Evolutionary conservation across 305 asterid genomes (phyloP).

Genomic region (Ajuga reptans): DNA sequence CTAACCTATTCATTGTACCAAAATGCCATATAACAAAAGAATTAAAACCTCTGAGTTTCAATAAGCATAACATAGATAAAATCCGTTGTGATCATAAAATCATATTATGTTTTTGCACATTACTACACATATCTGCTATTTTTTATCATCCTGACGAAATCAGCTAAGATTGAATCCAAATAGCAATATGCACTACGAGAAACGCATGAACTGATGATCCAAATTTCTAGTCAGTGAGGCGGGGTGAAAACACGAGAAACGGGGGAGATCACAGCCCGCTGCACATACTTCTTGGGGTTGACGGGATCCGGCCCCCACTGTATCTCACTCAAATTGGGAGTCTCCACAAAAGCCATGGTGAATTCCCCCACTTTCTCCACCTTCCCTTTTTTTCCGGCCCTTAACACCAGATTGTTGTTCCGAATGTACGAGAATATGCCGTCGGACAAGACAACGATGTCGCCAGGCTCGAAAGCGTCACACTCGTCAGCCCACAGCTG

Average conservation of each 20-base stretch:
- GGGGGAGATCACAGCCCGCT: constrained; percentile 37
- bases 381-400: constrained; percentile 66
- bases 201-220: too few species aligned
- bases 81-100: too few species aligned
- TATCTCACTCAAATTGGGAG: constrained; percentile 50
- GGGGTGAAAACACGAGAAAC: constrained; percentile 41
- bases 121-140: too few species aligned
- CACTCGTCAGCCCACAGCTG: constrained; percentile 70
- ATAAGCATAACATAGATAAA: too few species aligned
- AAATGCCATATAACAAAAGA: too few species aligned
- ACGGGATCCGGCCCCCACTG: constrained; percentile 41
- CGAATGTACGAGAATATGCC: constrained; percentile 55
- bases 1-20: too few species aligned
- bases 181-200: too few species aligned
- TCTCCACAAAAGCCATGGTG: constrained; percentile 53
- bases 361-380: constrained; percentile 57
- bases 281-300: constrained; percentile 33
- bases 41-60: too few species aligned
- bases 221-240: constrained; percentile 19
- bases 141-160: too few species aligned
- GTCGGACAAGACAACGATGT: constrained; percentile 35
- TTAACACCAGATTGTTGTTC: constrained; percentile 32
- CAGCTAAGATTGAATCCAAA: too few species aligned
- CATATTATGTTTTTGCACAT: too few species aligned
- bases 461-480: constrained; percentile 50